Percentiles rank a stretch among this genome's conserved stretches.
These are phyloP conservation scores for Perilla frutescens DNA, from an alignment of 257 asterid species.

Conservation along the genomic window DNA sequence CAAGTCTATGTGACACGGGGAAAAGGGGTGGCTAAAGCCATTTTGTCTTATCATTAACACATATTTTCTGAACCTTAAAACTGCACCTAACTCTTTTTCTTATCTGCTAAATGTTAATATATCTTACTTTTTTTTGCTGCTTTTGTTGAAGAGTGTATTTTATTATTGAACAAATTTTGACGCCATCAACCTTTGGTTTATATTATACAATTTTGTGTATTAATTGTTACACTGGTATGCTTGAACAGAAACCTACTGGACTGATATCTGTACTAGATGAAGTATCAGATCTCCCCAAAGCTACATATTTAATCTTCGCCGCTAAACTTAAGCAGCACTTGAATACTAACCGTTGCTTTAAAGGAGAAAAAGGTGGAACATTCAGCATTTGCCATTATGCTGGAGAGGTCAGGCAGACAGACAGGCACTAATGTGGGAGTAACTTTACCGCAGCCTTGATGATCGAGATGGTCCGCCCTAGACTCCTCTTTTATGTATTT, in stretches of 20 bases:
- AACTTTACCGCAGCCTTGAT: too few relatives aligned
- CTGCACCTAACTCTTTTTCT: constrained; percentile 1
- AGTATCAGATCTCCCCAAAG: constrained; percentile 74
- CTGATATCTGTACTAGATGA: constrained; percentile 84
- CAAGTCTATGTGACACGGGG: background rate
- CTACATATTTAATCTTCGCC: constrained; percentile 70
- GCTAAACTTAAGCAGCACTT: constrained; percentile 77
- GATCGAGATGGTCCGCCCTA: too few relatives aligned
- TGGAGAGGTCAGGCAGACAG: constrained; percentile 99
- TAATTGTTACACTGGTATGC: constrained; percentile 38
- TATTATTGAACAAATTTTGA: background rate
- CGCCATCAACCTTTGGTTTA: constrained; percentile 1
- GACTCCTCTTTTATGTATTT: too few relatives aligned
- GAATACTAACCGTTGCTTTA: constrained; percentile 63
- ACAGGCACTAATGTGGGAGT: too few relatives aligned
- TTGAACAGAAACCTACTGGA: constrained; percentile 79
- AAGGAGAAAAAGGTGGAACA: constrained; percentile 64
- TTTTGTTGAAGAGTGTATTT: too few relatives aligned
- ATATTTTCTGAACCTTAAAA: constrained; percentile 7
- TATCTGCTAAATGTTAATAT: constrained; percentile 3
- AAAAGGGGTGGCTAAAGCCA: background rate
- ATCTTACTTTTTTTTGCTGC: constrained; percentile 2
- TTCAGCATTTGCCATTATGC: constrained; percentile 78
- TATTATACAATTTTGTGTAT: constrained; percentile 13
- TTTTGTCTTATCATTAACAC: constrained; percentile 17